Evolutionary conservation across 495 filamentous ascomycete species (phyloP).

Genomic region (Tuber indicum): DNA sequence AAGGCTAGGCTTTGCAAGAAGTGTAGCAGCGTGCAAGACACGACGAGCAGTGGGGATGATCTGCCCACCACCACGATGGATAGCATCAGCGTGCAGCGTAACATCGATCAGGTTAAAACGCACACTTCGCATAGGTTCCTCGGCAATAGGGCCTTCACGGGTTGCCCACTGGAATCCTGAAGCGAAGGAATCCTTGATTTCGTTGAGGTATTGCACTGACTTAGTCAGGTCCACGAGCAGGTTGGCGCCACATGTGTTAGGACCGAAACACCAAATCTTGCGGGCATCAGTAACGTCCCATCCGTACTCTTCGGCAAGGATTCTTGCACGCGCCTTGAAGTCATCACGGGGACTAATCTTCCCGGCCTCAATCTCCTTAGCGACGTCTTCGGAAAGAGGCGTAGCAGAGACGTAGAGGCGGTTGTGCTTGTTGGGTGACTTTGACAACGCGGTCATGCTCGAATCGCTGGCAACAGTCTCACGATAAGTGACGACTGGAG

Average conservation of each 20-base stretch:
- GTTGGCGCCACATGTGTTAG: slow-evolving; percentile 95
- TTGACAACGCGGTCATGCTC: slow-evolving; percentile 93
- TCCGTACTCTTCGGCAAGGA: slow-evolving; percentile 92
- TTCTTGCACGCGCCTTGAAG: slow-evolving; percentile 96
- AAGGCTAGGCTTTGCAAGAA: slow-evolving; percentile 84
- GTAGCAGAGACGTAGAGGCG: slow-evolving; percentile 90
- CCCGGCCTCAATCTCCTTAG: slow-evolving; percentile 82
- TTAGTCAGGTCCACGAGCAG: slow-evolving; percentile 99
- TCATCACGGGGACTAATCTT: slow-evolving; percentile 94
- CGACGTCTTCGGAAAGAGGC: slow-evolving; percentile 84
- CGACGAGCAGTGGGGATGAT: slow-evolving; percentile 97
- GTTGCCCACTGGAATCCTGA: slow-evolving; percentile 99
- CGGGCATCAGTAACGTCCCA: slow-evolving; percentile 99
- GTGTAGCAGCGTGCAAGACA: slow-evolving; percentile 86
- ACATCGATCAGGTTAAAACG: slow-evolving; percentile 99
- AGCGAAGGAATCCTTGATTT: slow-evolving; percentile 99
- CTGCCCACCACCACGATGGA: slow-evolving; percentile 98
- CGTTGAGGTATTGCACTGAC: slow-evolving; percentile 98
- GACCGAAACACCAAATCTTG: slow-evolving; percentile 99
- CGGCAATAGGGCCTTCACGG: slow-evolving; percentile 91
- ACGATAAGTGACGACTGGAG: slow-evolving; percentile 96
- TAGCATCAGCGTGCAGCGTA: slow-evolving; percentile 98
- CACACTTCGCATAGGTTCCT: slow-evolving; percentile 94
- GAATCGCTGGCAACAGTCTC: slow-evolving; percentile 79
- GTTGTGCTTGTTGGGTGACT: slow-evolving; percentile 99